phyloP scores from a whole-genome alignment of 768 basidiomycete genomes.

The Leucocoprinus leucothites region DNA sequence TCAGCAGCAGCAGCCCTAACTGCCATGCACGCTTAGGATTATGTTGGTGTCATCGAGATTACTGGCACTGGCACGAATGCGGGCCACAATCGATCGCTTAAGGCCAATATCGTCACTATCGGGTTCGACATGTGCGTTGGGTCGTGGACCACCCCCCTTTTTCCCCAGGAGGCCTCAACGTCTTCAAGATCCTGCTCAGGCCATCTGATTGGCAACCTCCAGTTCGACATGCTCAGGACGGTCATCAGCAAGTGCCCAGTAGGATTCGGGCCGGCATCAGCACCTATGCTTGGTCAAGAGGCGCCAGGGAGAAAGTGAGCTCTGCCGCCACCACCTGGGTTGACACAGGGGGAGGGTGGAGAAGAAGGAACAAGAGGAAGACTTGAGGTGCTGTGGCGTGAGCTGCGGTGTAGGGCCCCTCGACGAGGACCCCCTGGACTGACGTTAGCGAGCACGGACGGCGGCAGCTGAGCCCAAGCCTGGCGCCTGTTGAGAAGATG shows the following conservation, averaged over 20 bases:
- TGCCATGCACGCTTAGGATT: too few relatives aligned
- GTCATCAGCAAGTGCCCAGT: background rate
- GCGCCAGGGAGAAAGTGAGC: slow-evolving; percentile 48
- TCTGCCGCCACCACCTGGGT: slow-evolving; percentile 61
- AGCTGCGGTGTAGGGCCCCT: slow-evolving; percentile 75
- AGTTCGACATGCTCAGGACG: slow-evolving; percentile 3
- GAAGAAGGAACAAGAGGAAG: slow-evolving; percentile 66
- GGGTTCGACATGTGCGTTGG: slow-evolving; percentile 38
- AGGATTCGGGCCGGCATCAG: slow-evolving; percentile 1
- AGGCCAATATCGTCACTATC: slow-evolving; percentile 29
- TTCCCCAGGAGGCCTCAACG: background rate
- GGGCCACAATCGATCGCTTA: background rate
- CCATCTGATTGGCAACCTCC: background rate
- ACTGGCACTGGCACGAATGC: background rate
- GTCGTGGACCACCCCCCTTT: slow-evolving; percentile 14
- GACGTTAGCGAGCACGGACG: slow-evolving; percentile 23
- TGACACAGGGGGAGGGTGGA: slow-evolving; percentile 72
- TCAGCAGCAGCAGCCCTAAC: background rate
- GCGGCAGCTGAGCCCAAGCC: slow-evolving; percentile 30
- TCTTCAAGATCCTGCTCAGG: background rate
- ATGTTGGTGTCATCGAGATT: background rate
- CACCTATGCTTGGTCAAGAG: slow-evolving; percentile 7
- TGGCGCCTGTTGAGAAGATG: background rate
- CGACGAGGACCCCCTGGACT: slow-evolving; percentile 62
- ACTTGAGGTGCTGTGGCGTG: slow-evolving; percentile 67